Conservation (phyloP, 2,329 filamentous ascomycete species). For the Eurotiales sp. region DNA sequence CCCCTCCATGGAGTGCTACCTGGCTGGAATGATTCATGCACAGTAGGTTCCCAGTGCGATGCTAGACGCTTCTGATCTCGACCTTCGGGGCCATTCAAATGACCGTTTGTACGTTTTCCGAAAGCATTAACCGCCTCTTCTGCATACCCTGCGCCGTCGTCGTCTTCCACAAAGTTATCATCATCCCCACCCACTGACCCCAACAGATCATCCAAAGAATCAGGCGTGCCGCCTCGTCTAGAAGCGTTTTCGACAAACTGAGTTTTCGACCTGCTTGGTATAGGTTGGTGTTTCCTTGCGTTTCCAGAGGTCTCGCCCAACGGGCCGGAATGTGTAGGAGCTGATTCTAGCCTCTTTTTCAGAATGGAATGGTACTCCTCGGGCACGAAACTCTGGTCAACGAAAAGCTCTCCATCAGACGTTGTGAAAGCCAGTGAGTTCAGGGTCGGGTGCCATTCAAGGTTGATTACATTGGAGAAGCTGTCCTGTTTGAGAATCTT, state of each 20-base stretch:
- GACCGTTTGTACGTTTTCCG: conserved; percentile 58
- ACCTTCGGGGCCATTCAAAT: conserved; percentile 44
- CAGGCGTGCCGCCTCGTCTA: conserved; percentile 61
- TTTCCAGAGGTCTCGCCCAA: conserved; percentile 67
- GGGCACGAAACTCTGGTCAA: conserved; percentile 62
- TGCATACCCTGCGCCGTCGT: conserved; percentile 89
- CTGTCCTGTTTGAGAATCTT: conserved; percentile 73
- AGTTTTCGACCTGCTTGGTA: conserved; percentile 54
- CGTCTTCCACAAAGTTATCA: conserved; percentile 91
- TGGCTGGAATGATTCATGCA: conserved; percentile 85
- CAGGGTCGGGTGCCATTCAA: conserved; percentile 85
- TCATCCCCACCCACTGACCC: conserved; percentile 62
- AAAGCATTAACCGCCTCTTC: conserved; percentile 56
- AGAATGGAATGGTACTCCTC: conserved; percentile 48
- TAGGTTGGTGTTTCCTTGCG: conserved; percentile 46
- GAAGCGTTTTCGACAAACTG: conserved; percentile 46
- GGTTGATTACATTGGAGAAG: conserved; percentile 76
- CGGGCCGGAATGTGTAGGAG: conserved; percentile 82
- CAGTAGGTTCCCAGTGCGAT: conserved; percentile 56
- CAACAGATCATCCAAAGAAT: conserved; percentile 80
- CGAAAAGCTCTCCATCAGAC: conserved; percentile 87
- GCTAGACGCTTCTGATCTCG: conserved; percentile 50
- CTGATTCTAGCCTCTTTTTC: conserved; percentile 60
- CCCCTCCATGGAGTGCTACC: conserved; percentile 95
- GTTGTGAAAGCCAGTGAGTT: conserved; percentile 92